Evolutionary conservation across 306 rosid genomes (phyloP), one percentile per base, ranked within the genome.

Genomic region (Trifolium repens): DNA sequence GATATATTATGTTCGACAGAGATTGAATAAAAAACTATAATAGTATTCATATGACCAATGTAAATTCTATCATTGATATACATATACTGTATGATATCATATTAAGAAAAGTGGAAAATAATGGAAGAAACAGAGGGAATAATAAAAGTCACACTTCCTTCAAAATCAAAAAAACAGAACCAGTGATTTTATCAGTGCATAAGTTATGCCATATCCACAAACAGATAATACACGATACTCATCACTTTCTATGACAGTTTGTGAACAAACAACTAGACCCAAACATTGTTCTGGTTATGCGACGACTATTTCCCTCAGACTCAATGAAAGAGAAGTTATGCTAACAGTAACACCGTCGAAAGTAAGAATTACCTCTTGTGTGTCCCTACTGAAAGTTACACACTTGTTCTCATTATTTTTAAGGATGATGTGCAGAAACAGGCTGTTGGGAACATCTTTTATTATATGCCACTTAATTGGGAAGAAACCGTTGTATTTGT

Each of bases 391-490:
- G 83, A 71, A 85, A 60, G 96, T 93, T 37, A 93, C 96, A 16
- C 87, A 69, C 73, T 73, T 82, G 83, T 91, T 89, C 37, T 93
- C 96, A 79, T 91, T 89, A 57, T 73, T 80, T 74, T 84, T 86
- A 32, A 93, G 91, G 70, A 81, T 86, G 61, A 93, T 91, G 78
- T 88, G 92, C 77, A 80, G 80, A 84, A 93, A 80, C 59, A 75
- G 90, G 57, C 50, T 26, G 78, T 85, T 90, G 1, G 98, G 96
- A 68, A 93, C 85, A 78, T 93, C 98, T 82, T 91, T 93, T 53
- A 91, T 54, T 16, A 93, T 73, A 72, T 86, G 93, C 98, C 98
- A 93, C 75, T 79, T 88, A 24, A 93, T 85, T n/a, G 94, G 96
- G 80, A 93, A 91, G 85, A 87, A 88, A 1, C 98, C 98, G 71